Percentiles rank a stretch among this genome's conserved stretches.
phyloP scores from a whole-genome alignment of 2,329 filamentous ascomycete species.

The Cladosporium colombiae region DNA sequence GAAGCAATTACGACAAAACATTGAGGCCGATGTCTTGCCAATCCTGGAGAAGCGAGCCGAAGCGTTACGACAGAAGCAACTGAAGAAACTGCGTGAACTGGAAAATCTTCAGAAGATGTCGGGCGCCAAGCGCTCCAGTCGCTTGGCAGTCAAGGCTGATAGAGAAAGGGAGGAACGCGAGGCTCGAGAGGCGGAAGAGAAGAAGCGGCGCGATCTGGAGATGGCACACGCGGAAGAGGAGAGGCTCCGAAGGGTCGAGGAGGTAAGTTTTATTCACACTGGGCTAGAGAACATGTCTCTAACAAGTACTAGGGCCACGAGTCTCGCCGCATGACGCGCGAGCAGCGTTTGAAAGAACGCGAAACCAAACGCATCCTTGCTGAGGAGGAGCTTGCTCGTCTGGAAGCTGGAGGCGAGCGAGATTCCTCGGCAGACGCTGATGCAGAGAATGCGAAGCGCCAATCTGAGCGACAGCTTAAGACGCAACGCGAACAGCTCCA shows the following conservation, averaged over 20 bases:
- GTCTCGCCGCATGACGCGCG: conserved; percentile 77
- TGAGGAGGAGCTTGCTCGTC: conserved; percentile 76
- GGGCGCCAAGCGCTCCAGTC: conserved; percentile 90
- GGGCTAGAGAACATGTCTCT: conserved; percentile 25
- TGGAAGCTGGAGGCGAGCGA: conserved; percentile 60
- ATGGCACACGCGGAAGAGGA: conserved; percentile 62
- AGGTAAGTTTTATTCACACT: conserved; percentile 22
- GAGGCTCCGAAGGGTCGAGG: conserved; percentile 39
- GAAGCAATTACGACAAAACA: conserved; percentile 69
- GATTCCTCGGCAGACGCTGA: conserved; percentile 43
- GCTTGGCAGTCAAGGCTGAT: conserved; percentile 80
- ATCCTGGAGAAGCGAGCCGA: conserved; percentile 76
- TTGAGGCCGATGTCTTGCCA: conserved; percentile 78
- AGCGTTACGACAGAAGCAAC: conserved; percentile 68
- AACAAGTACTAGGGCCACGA: conserved; percentile 64
- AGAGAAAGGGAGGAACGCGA: conserved; percentile 74
- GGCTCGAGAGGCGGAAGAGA: conserved; percentile 68
- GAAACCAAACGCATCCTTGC: conserved; percentile 80
- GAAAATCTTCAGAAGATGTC: conserved; percentile 82
- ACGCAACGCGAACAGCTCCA: conserved; percentile 78
- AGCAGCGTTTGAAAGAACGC: conserved; percentile 81
- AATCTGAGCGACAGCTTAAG: conserved; percentile 79
- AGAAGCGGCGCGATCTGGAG: conserved; percentile 63
- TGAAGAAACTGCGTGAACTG: conserved; percentile 77
- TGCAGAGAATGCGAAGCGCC: conserved; percentile 49